Conservation (phyloP, 2,329 filamentous ascomycete species). For the Trichoderma afroharzianum region DNA sequence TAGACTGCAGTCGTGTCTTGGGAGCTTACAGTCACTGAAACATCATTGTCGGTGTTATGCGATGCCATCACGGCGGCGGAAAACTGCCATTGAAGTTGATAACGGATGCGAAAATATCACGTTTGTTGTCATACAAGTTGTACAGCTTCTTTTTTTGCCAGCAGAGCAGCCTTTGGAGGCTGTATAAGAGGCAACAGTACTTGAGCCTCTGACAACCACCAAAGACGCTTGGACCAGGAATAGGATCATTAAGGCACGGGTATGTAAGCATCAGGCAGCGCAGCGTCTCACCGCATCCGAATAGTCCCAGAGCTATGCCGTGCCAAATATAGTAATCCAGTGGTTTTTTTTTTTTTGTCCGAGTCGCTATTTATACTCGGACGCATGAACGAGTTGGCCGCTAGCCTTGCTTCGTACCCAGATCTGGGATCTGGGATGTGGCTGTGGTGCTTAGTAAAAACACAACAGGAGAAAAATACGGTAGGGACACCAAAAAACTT, state of each 20-base stretch:
- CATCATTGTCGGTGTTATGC: neutral
- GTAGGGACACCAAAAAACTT: neutral
- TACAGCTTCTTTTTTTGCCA: neutral
- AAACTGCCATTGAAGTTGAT: neutral
- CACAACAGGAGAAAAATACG: neutral
- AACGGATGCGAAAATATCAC: too few species aligned
- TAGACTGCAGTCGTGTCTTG: neutral
- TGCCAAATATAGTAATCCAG: conserved; percentile 11
- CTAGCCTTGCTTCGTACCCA: neutral
- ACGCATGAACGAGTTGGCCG: neutral
- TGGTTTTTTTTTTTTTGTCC: neutral
- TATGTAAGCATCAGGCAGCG: neutral
- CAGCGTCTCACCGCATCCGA: conserved; percentile 3
- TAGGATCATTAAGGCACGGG: neutral
- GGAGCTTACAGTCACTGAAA: neutral
- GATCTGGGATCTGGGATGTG: neutral
- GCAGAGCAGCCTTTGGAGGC: neutral
- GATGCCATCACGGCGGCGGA: neutral
- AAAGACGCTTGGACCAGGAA: neutral
- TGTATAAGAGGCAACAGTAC: neutral
- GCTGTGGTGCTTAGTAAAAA: conserved; percentile 6
- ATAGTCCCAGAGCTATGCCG: neutral
- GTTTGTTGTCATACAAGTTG: neutral
- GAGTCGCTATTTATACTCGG: neutral
- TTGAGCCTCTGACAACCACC: neutral